Base-by-base conservation (phyloP, 495 filamentous ascomycete genomes). In the Aspergillus campestris region DNA sequence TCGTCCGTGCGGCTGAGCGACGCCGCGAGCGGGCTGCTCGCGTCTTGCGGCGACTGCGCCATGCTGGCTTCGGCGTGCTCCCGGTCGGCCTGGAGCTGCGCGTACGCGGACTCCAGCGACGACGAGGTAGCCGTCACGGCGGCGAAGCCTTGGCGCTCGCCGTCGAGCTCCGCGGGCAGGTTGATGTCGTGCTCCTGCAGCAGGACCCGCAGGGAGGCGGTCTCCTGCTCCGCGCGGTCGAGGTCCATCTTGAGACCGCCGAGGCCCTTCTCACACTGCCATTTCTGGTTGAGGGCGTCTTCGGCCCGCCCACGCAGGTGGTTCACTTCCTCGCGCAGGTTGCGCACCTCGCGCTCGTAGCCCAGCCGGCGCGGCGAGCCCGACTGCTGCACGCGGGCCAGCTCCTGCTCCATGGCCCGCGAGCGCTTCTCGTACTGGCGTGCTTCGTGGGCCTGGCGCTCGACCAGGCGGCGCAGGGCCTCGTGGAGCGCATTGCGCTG, bases 251-350 rank as follows among this genome's bases (percentile, higher is more conserved):
- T 95, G 49, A 98, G 70, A 34, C 91, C 90, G 47, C 82, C 77
- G 10, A 98, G 74, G 18, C 89, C 89, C 65, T 95, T 94, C 65
- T 98, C 92, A 45, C 90, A 91, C 64, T 92, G 84, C 78, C 84
- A 96, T 69, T 96, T 97, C 56, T 90, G 86, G 53, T 94, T 88
- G n/a, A 96, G 73, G 14, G 92, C 94, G 44, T 98, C 92, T 52
- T 97, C 90, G 18, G 94, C 90, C 42, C 94, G 83, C 44, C 82
- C 81, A 28, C 92, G 83, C 38, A 98, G 79, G 7, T 81, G 74
- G 48, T 84, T 86, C 49, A 98, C 84, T 60, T 98, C 92, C 7
- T 84, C 78, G 45, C 89, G 82, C 12, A 97, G 72, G 47, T 74
- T 78, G 3, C 69, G 62, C 11, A 97, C 86, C 53, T 98, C 91